Conservation (phyloP, 148 eudicot species). For the Chenopodium berlandieri region DNA sequence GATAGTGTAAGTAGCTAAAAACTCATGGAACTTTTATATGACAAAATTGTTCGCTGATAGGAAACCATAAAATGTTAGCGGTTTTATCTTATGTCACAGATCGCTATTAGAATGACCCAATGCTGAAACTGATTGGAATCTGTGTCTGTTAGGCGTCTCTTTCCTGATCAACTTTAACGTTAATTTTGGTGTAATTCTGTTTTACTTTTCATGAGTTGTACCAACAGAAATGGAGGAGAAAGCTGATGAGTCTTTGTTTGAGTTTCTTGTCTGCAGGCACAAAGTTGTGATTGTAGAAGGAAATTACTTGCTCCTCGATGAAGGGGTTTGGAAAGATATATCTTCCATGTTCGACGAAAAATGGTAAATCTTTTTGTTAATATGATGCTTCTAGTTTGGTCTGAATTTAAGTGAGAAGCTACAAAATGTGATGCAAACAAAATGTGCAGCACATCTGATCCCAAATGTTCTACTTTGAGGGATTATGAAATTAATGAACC, state of each 20-base stretch:
- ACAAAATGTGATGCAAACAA: not conserved
- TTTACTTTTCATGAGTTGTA: not conserved
- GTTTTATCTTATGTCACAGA: not conserved
- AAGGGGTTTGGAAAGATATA: slow-evolving; percentile 75
- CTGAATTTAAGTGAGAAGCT: not conserved
- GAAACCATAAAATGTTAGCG: no score
- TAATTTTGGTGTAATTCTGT: not conserved
- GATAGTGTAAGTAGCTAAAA: not conserved
- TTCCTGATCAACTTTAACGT: not conserved
- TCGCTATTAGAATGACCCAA: not conserved
- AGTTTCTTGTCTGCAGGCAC: slow-evolving; percentile 57
- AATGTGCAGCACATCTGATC: not conserved
- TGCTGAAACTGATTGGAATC: not conserved
- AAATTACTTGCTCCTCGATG: slow-evolving; percentile 78
- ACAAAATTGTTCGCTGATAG: not conserved
- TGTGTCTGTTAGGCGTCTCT: not conserved
- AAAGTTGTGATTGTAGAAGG: slow-evolving; percentile 95
- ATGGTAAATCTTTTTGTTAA: slow-evolving; percentile 45
- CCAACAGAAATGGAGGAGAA: not conserved
- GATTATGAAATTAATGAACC: not conserved
- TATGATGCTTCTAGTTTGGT: slow-evolving; percentile 8
- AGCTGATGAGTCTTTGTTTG: not conserved
- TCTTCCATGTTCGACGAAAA: slow-evolving; percentile 80
- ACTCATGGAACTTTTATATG: not conserved
- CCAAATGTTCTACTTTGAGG: not conserved